Evolutionary conservation across 257 asterid species (phyloP).

Genomic region (Buddleja alternifolia): DNA sequence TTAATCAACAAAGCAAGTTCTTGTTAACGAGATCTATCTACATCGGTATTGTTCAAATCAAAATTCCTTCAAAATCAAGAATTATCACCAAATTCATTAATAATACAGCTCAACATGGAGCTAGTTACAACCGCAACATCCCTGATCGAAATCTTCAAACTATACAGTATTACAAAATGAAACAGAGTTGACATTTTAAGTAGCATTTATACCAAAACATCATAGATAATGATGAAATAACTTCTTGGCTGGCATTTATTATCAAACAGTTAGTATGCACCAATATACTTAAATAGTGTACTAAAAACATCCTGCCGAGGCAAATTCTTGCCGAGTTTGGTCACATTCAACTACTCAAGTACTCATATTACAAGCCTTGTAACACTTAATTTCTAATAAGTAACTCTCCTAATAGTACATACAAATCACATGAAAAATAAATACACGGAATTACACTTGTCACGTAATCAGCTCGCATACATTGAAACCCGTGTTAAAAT

Average conservation of each 20-base stretch:
- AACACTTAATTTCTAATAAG: too few relatives aligned
- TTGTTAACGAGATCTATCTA: not conserved
- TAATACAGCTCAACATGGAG: not conserved
- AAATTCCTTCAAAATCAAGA: constrained; percentile 9
- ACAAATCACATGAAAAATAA: too few relatives aligned
- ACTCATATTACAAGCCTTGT: too few relatives aligned
- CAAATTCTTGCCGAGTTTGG: not conserved
- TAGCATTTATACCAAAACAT: not conserved
- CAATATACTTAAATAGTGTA: not conserved
- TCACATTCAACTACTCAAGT: not conserved
- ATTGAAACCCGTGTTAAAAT: not conserved
- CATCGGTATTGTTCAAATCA: not conserved
- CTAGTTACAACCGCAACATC: not conserved
- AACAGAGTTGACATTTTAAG: not conserved
- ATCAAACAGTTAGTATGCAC: too few relatives aligned
- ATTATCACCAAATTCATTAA: not conserved
- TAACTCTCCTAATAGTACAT: too few relatives aligned
- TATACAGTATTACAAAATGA: not conserved
- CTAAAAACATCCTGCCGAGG: too few relatives aligned
- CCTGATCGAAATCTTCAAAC: not conserved
- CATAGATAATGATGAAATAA: not conserved
- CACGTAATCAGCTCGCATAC: not conserved
- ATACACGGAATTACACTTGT: too few relatives aligned
- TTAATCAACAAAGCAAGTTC: not conserved
- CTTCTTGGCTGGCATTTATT: not conserved